Evolutionary conservation across 805 yeast genomes (phyloP), one percentile per base, ranked within the genome.

Genomic region (Pichia heedii): DNA sequence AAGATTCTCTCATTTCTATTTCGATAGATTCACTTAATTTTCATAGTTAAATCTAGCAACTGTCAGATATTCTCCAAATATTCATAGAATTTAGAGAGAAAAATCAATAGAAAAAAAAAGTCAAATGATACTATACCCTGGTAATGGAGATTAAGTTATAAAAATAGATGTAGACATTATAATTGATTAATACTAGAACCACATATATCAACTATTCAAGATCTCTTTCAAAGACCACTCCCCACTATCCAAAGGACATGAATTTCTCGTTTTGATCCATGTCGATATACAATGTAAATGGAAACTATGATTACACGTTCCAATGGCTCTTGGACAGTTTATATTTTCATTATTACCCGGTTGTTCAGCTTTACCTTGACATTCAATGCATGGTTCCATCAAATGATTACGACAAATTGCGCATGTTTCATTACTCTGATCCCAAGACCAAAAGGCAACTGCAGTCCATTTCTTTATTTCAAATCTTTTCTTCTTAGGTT

Each of bases 361-460:
- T 32, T 73, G 71, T 16, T 73, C 72, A 16, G 79, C 66, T 16
- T 68, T 70, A 32, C 77, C 76, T 61, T 77, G 77, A 61, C 99
- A 93, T 62, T 89, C 97, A 51, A 93, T 84, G 62, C 98, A 93
- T 16, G 93, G 93, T 57, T 93, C 99, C 99, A 93, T 93, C 53
- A 93, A 74, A 65, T 90, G 97, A 64, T 90, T 93, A 60, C 97
- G 76, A 73, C 99, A 93, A 61, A 93, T 93, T 33, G 99, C 97
- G 70, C 99, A 93, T 43, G 86, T 87, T 51, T 94, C 98, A 43
- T 57, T 58, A 44, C 56, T 69, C 68, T 58, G 69, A 67, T 74
- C 96, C 98, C 98, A 93, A 0, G 97, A 87, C 99, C 99, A 93
- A 61, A 93, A 87, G n/a, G 97, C 97, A 39, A 93, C 98, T 0